Evolutionary conservation across 768 basidiomycete genomes (phyloP).

Genomic region (Pulveroboletus sp.): DNA sequence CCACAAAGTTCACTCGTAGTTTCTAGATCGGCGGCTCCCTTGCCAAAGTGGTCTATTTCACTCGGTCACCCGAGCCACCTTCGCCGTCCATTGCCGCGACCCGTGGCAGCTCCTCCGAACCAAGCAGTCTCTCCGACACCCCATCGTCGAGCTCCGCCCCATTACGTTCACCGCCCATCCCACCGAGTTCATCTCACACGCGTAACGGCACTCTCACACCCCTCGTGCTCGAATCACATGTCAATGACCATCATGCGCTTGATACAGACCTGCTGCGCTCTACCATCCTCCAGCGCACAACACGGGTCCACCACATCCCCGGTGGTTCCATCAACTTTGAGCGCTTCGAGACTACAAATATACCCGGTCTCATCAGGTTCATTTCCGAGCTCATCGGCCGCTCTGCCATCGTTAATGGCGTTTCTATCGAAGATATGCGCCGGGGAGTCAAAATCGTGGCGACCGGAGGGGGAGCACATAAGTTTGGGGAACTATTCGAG

Average conservation of each 20-base stretch:
- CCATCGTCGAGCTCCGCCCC: constrained; percentile 10
- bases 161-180: constrained; percentile 22
- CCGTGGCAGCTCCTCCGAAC: constrained; percentile 48
- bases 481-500: constrained; percentile 81
- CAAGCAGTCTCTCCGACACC: constrained; percentile 41
- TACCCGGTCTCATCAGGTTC: constrained; percentile 80
- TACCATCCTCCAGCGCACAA: constrained; percentile 63
- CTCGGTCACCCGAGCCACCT: constrained; percentile 82
- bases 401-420: constrained; percentile 81
- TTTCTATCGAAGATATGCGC: constrained; percentile 88
- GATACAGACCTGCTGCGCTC: constrained; percentile 50
- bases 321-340: constrained; percentile 98
- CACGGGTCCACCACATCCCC: constrained; percentile 67
- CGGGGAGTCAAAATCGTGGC: constrained; percentile 94
- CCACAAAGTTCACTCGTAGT: neutral
- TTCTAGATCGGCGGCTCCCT: constrained; percentile 91
- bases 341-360: constrained; percentile 90
- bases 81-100: constrained; percentile 69
- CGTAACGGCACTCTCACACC: constrained; percentile 80
- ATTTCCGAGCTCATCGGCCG: constrained; percentile 82
- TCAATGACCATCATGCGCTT: constrained; percentile 24
- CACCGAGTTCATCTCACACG: constrained; percentile 31
- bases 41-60: constrained; percentile 98
- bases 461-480: constrained; percentile 96
- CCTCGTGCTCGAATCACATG: constrained; percentile 58